These are phyloP conservation scores for Polygonum maritimum DNA, from an alignment of 148 eudicot species.

Conservation along the genomic window DNA sequence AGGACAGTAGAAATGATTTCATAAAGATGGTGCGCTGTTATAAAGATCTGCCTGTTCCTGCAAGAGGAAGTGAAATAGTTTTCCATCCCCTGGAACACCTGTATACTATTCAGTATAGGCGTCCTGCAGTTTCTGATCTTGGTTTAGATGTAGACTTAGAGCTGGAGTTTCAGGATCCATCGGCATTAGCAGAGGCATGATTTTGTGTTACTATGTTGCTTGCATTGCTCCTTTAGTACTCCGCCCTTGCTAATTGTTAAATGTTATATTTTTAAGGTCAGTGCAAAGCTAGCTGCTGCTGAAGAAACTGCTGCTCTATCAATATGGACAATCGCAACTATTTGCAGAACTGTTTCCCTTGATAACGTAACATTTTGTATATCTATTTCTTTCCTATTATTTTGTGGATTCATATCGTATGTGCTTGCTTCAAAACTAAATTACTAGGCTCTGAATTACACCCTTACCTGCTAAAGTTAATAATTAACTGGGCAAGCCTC, in stretches of 20 bases:
- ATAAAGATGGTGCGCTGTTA: constrained; percentile 74
- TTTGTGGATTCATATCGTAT: background rate
- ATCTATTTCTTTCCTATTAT: background rate
- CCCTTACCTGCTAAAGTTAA: background rate
- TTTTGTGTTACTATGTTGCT: constrained; percentile 14
- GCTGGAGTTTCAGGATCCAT: constrained; percentile 24
- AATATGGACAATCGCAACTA: constrained; percentile 83
- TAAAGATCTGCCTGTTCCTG: constrained; percentile 56
- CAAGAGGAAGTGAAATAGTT: constrained; percentile 55
- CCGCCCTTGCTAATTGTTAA: background rate
- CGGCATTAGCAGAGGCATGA: constrained; percentile 45
- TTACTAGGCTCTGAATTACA: background rate
- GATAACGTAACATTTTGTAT: constrained; percentile 52
- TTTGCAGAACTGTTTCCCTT: constrained; percentile 85
- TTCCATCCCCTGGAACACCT: constrained; percentile 92
- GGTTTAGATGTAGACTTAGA: constrained; percentile 32
- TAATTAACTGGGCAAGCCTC: background rate
- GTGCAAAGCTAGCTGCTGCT: constrained; percentile 64
- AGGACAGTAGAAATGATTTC: constrained; percentile 79
- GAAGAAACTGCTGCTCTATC: constrained; percentile 94
- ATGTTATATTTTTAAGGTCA: constrained; percentile 38
- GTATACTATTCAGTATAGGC: constrained; percentile 58
- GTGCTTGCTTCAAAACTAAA: background rate
- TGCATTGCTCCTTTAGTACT: constrained; percentile 4
- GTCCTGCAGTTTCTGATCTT: constrained; percentile 59